Base-by-base conservation (phyloP, 257 asterid genomes). In the Thymus quinquecostatus region DNA sequence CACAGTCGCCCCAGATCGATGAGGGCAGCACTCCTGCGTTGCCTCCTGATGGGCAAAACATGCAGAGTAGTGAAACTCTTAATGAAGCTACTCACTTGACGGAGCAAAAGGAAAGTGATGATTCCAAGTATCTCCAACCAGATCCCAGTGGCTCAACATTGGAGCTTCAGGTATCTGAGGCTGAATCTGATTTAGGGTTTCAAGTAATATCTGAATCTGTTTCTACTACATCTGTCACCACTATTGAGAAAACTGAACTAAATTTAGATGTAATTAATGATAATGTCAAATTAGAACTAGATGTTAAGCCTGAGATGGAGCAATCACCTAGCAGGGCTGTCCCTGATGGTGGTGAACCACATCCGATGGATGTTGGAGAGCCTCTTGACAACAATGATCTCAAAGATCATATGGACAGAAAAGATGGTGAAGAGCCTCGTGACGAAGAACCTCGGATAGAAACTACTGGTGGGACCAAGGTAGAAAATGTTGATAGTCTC, bases 91-190 rank as follows among this genome's bases (percentile, higher is more conserved):
- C 59, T 61, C 74, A 69, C 61, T 50, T 83, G 50, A 75, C 73
- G 13, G 72, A 62, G 34, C 80, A 40, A 68, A 82, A 43, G 65
- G 85, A 81, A 74, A 79, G 44, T 64, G 90, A 83, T 21, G 92
- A 76, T 68, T 63, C 81, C 30, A 78, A 66, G 56, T 11, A 56
- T 69, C 65, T 44, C 61, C 83, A 57, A 51, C 73, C 71, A 41
- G 84, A 84, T 75, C 58, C 79, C 76, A 75, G 66, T 65, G 66
- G 43, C 84, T 78, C 40, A 84, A 66, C 82, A 50, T 69, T 80
- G 82, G 74, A 83, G 80, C 67, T 81, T 80, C 92, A 77, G 96
- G 96, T 92, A 89, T 82, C 94, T 83, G 91, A 82, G 92, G 91
- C 77, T 82, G 83, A 79, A 76, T 80, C 87, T 71, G 75, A 75